Evolutionary conservation across 1,284 basidiomycete genomes (phyloP), one percentile per base, ranked within the genome.

Genomic region (Apiotrichum siamense): DNA sequence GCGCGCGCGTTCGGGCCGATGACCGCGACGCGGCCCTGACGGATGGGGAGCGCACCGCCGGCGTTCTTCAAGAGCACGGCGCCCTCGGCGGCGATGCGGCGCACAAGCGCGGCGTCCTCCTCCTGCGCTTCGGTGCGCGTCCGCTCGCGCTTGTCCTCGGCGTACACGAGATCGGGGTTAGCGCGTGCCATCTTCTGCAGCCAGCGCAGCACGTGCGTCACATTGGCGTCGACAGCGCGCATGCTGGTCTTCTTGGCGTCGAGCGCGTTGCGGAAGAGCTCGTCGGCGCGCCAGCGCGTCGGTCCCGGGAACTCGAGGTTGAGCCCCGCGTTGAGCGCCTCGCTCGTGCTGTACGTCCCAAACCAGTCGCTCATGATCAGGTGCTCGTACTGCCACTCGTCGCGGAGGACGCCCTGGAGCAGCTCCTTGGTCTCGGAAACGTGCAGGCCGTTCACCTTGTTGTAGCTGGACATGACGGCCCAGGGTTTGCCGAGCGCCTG

Each of bases 331-430:
- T 86, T 85, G 61, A 87, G 77, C 27, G 78, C 73, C 37, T 78
- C 76, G 57, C 82, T 80, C 37, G 85, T 77, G 37, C 81, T 81
- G 74, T 87, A 87, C 2, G 80, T 76, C 0, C 86, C 59, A 81
- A 83, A 82, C 50, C 45, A 60, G 47, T 66, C 64, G 37, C 38
- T 49, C 84, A 88, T 86, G 55, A 84, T 72, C 62, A 83, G 54
- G 1, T 84, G 86, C 25, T 85, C 75, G 58, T 81, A 87, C 7
- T 80, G 79, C 86, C 86, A 90, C 67, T 90, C 74, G 35, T 62
- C 60, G n/a, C 71, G 60, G 17, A 75, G 58, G 15, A 74, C 47
- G 26, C 63, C 62, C 3, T 59, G 25, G 13, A 75, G 59, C 10
- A 76, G 52, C 44, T 61, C 57, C 82, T 86, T 85, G 65, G 79